Evolutionary conservation across 768 basidiomycete species (phyloP).

Genomic region (Serpula lacrymans): DNA sequence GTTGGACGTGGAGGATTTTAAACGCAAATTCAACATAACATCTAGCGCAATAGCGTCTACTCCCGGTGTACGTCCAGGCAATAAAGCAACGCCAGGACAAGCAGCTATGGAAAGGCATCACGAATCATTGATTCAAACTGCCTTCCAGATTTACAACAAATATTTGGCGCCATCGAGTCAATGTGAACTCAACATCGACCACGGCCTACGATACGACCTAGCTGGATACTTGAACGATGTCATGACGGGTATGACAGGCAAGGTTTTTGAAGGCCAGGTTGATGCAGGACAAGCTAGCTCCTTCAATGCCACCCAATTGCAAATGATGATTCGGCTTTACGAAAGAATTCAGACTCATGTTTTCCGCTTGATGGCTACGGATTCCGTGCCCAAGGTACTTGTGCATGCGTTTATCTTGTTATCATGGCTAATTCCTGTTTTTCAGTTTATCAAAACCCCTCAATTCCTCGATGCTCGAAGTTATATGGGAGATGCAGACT

Average conservation of each 20-base stretch:
- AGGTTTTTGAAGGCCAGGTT: slow-evolving; percentile 73
- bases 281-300: slow-evolving; percentile 77
- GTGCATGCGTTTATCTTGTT: slow-evolving; percentile 15
- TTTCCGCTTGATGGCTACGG: slow-evolving; percentile 96
- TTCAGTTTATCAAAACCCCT: slow-evolving; percentile 84
- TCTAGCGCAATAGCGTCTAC: slow-evolving; percentile 77
- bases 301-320: slow-evolving; percentile 94
- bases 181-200: slow-evolving; percentile 97
- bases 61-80: slow-evolving; percentile 34
- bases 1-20: slow-evolving; percentile 97
- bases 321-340: slow-evolving; percentile 89
- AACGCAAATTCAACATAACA: slow-evolving; percentile 92
- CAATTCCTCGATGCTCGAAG: slow-evolving; percentile 77
- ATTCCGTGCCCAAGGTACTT: slow-evolving; percentile 99
- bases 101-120: slow-evolving; percentile 97
- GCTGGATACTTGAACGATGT: slow-evolving; percentile 92
- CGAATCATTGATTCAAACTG: slow-evolving; percentile 90
- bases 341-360: slow-evolving; percentile 97
- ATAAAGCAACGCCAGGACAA: slow-evolving; percentile 63
- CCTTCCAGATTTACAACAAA: slow-evolving; percentile 90
- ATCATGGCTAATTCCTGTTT: slow-evolving; percentile 7
- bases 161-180: slow-evolving; percentile 95
- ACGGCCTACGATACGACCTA: slow-evolving; percentile 91
- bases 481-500: slow-evolving; percentile 75
- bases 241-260: slow-evolving; percentile 72